Evolutionary conservation across 495 filamentous ascomycete species (phyloP), one percentile per base, ranked within the genome.

Genomic region (Pyrenula aspistea): DNA sequence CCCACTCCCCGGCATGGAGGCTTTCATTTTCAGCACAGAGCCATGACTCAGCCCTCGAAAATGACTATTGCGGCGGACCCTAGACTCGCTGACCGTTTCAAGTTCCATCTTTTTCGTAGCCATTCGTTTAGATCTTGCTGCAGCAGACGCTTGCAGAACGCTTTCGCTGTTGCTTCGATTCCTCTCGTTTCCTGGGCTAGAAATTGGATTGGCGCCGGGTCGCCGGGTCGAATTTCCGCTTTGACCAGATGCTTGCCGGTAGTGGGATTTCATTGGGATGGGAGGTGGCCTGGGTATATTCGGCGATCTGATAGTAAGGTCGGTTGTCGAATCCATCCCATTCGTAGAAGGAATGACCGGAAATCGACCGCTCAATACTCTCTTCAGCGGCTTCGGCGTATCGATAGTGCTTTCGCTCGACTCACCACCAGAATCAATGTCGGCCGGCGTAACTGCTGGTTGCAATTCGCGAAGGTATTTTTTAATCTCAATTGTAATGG

Each of bases 111-210:
- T 83, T 24, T 96, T 83, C 24, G 94, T 84, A 2, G 91, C 91
- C 88, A 95, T 95, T 3, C 92, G 82, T 61, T 85, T 83, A 55
- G 65, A 77, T 57, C 71, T 86, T 72, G 76, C 73, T 10, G 74
- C 67, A 53, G 71, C 65, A 12, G 82, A 78, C 21, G 77, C 77
- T 49, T 83, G 78, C 31, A 88, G 77, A 15, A 89, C 76, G 22
- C 87, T 90, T 66, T 97, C 92, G 57, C 89, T 95, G 60, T 95
- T 93, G 61, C 90, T 95, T 50, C 92, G 83, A 50, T 88, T 82
- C 22, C 91, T 81, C 63, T 97, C 92, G 63, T 85, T 92, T 22
- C 66, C 63, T 24, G 64, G 20, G 51, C 85, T 79, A 11, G 79
- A 73, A 31, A 89, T 71, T 31, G 88, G 87, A 63, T 83, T 78